A percentile compares a stretch with the other conserved stretches of the same genome.
Evolutionary conservation across 495 filamentous ascomycete species (phyloP).

Genomic region (Neurospora terricola): DNA sequence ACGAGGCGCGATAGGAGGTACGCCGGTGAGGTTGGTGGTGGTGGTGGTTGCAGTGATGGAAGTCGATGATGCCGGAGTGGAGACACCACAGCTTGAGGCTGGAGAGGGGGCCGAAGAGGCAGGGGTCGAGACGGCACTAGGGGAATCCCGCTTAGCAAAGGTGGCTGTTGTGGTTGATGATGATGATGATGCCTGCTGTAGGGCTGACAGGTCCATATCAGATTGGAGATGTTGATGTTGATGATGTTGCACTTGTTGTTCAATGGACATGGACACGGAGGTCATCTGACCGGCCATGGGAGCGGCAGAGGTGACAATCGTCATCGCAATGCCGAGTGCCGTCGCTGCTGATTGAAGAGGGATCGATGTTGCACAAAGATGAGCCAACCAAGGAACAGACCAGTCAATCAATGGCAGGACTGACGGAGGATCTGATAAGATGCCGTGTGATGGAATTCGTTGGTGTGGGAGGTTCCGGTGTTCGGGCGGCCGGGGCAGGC

Average conservation of each 20-base stretch:
- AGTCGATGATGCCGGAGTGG: slow-evolving; percentile 13
- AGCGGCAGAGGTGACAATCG: background rate
- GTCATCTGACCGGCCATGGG: background rate
- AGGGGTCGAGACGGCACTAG: slow-evolving; percentile 17
- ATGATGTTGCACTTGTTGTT: background rate
- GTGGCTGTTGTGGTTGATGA: slow-evolving; percentile 5
- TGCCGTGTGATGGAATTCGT: background rate
- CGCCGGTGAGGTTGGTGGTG: background rate
- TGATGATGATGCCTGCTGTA: background rate
- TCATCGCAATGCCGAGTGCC: slow-evolving; percentile 5
- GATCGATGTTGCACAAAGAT: background rate
- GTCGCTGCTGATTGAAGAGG: background rate
- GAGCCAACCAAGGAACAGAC: background rate
- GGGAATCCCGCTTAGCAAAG: slow-evolving; percentile 3
- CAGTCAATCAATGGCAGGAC: background rate
- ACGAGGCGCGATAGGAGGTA: slow-evolving; percentile 19
- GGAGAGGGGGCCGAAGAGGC: slow-evolving; percentile 18
- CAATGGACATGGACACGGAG: background rate
- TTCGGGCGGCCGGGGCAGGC: background rate
- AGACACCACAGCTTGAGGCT: slow-evolving; percentile 5
- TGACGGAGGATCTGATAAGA: background rate
- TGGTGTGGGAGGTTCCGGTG: background rate
- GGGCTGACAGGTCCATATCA: background rate
- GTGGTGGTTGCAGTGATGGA: slow-evolving; percentile 1
- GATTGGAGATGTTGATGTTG: slow-evolving; percentile 9